Percentiles rank a stretch among this genome's conserved stretches.
These are phyloP conservation scores for Ensete glaucum DNA, from an alignment of 176 grass and related monocot genomes.

Conservation along the genomic window DNA sequence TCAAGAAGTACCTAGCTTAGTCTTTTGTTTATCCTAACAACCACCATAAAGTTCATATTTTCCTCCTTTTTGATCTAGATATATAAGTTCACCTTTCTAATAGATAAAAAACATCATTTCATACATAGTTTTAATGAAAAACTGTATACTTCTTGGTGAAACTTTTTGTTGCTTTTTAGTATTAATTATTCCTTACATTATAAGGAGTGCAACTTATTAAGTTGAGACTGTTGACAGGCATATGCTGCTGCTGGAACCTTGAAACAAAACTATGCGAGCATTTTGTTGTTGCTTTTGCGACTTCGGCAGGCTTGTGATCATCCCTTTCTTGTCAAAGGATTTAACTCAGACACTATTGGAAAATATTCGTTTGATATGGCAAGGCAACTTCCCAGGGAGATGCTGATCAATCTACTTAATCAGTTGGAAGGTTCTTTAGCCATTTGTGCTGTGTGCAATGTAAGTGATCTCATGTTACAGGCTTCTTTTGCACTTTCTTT, in stretches of 20 bases:
- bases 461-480: slow-evolving; percentile 33
- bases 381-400: slow-evolving; percentile 66
- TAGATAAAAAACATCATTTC: too few species aligned
- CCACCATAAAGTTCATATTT: too few species aligned
- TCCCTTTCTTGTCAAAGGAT: slow-evolving; percentile 80
- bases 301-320: slow-evolving; percentile 97
- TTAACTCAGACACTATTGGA: slow-evolving; percentile 54
- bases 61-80: too few species aligned
- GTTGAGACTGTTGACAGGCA: slow-evolving; percentile 35
- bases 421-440: slow-evolving; percentile 57
- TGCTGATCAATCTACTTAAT: slow-evolving; percentile 61
- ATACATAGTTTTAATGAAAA: too few species aligned
- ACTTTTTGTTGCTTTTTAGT: background rate
- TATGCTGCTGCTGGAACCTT: slow-evolving; percentile 91
- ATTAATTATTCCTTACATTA: background rate
- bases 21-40: too few species aligned
- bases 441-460: slow-evolving; percentile 68
- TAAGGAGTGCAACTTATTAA: slow-evolving; percentile 12
- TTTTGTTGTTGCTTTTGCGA: slow-evolving; percentile 80
- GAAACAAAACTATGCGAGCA: slow-evolving; percentile 96
- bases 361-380: slow-evolving; percentile 83
- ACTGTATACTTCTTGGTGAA: too few species aligned
- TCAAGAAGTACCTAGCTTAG: too few species aligned
- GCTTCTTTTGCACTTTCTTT: background rate
- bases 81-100: too few species aligned